phyloP scores from a whole-genome alignment of 116 monocot genomes.

The Papilionanthe hybrid region DNA sequence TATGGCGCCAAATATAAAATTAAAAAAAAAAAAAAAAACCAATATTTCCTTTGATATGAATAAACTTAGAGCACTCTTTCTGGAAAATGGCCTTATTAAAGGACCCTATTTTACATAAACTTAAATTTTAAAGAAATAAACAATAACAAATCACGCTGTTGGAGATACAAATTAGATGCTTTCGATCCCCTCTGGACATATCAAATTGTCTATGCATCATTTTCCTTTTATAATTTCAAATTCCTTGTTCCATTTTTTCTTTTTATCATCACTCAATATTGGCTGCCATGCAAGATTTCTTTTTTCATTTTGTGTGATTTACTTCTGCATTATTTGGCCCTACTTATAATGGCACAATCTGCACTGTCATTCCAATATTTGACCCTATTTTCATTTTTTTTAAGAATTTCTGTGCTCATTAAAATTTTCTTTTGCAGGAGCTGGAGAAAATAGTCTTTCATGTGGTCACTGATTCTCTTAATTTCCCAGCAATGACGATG shows the following conservation, averaged over 20 bases:
- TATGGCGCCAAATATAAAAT: too few species aligned
- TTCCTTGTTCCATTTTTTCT: background rate
- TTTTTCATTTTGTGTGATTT: too few species aligned
- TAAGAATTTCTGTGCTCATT: background rate
- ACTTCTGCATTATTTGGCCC: too few species aligned
- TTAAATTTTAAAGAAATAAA: background rate
- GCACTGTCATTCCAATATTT: too few species aligned
- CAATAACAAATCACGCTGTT: background rate
- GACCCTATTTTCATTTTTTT: too few species aligned
- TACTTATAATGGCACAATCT: too few species aligned
- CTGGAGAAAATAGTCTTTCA: conserved; percentile 67
- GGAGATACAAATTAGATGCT: background rate
- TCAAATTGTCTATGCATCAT: background rate
- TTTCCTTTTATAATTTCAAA: too few species aligned
- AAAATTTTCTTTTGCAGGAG: conserved; percentile 33
- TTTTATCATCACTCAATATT: background rate
- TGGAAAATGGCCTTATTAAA: background rate
- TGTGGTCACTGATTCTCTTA: conserved; percentile 73
- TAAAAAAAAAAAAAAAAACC: background rate
- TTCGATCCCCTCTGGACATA: background rate
- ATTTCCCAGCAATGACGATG: conserved; percentile 80
- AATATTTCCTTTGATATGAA: background rate
- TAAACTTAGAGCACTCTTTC: background rate
- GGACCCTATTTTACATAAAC: background rate
- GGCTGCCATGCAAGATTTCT: too few species aligned